Base-by-base conservation (phyloP, 2,329 filamentous ascomycete species). In the Aurifilum marmelostoma region DNA sequence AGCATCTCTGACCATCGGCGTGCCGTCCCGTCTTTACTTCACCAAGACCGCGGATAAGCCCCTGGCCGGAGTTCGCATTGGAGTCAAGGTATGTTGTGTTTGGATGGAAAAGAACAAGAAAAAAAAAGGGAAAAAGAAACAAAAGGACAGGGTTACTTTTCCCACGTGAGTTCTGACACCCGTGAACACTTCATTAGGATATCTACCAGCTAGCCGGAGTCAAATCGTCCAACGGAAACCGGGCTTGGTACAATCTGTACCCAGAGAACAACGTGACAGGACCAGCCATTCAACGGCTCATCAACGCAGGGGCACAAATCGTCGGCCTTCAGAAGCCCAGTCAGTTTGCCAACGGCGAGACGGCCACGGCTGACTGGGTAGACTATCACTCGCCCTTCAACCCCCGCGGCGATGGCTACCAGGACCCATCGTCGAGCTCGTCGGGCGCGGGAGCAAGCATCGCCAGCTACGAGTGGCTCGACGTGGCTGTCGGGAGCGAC, bases 11-110 rank as follows among this genome's bases (percentile, higher is more conserved):
- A 79, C 78, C 29, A 73, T 84, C 41, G 82, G 68, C 73, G 88
- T 91, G 0, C 88, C 88, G 4, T 90, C 87, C 8, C 82, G 88
- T 12, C 78, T 90, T 0, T 89, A 89, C 77, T 88, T 81, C 76
- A 84, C 81, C 2, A 83, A 81, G 60, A 86, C 84, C 0, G 73
- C 76, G 0, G 79, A 82, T n/a, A 83, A 87, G 73, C 88, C 88
- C 0, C 79, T 91, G 0, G 85, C 87, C 6, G 88, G 89, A 24
- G 83, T 89, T 3, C 83, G 89, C 24, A 75, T 91, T 0, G 88
- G 83, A 0, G 81, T 91, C 67, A 91, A 65, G 52, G 63, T 65
- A 39, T 32, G 63, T 43, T 14, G 12, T n/a, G 21, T n/a, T 18
- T 16, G 0, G 14, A 29, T 1, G 6, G 18, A 47, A 47, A 11